Conservation (phyloP, 805 yeast species). For the Kazachstania bromeliacearum region DNA sequence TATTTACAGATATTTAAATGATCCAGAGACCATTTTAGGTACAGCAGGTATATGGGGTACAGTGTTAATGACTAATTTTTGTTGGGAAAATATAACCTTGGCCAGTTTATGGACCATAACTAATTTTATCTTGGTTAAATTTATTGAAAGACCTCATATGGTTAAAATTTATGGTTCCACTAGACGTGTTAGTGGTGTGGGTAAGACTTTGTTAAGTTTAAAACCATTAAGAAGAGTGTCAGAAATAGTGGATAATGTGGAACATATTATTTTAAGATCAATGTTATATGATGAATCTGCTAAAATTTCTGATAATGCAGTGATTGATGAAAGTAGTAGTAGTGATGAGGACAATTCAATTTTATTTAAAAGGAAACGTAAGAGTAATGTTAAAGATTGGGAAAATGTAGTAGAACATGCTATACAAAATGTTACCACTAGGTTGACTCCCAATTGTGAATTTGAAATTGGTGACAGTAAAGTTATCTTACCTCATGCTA, state of each 20-base stretch:
- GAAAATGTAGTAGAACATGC: slow-evolving; percentile 16
- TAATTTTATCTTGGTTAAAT: slow-evolving; percentile 57
- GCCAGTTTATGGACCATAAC: slow-evolving; percentile 58
- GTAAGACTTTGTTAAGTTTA: slow-evolving; percentile 32
- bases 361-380: background rate
- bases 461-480: slow-evolving; percentile 25
- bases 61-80: slow-evolving; percentile 48
- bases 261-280: slow-evolving; percentile 19
- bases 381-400: slow-evolving; percentile 9
- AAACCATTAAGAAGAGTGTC: slow-evolving; percentile 30
- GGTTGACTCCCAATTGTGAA: slow-evolving; percentile 21
- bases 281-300: slow-evolving; percentile 2
- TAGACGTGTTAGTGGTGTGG: slow-evolving; percentile 47
- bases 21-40: slow-evolving; percentile 74
- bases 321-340: background rate
- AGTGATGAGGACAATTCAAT: background rate
- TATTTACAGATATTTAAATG: slow-evolving; percentile 69
- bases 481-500: slow-evolving; percentile 33
- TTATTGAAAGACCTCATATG: slow-evolving; percentile 73
- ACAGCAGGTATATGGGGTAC: slow-evolving; percentile 73
- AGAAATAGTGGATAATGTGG: slow-evolving; percentile 34
- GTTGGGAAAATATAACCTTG: slow-evolving; percentile 38
- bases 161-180: slow-evolving; percentile 61
- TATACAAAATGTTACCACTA: slow-evolving; percentile 12
- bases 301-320: background rate